phyloP scores from a whole-genome alignment of 306 rosid species.

The Quercus agrifolia region DNA sequence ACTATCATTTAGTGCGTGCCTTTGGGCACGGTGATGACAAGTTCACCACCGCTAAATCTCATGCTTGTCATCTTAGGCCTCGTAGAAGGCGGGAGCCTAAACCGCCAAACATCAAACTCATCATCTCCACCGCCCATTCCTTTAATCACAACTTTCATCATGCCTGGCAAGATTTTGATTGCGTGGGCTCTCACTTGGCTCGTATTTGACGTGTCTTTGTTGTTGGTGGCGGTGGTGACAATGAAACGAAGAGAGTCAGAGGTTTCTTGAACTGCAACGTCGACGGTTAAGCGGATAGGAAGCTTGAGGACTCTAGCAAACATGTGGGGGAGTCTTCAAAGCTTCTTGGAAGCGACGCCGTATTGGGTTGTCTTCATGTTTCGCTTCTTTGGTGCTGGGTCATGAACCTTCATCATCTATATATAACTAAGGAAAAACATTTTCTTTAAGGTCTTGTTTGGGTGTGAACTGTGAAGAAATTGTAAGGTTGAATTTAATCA shows the following conservation, averaged over 20 bases:
- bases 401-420: constrained; percentile 16
- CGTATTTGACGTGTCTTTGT: not conserved
- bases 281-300: constrained; percentile 39
- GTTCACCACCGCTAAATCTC: constrained; percentile 32
- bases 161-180: constrained; percentile 41
- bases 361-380: constrained; percentile 17
- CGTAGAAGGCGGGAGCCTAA: constrained; percentile 39
- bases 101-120: constrained; percentile 36
- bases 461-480: not conserved
- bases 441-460: not conserved
- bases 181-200: constrained; percentile 37
- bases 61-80: constrained; percentile 46
- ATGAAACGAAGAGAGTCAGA: constrained; percentile 36
- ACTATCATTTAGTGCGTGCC: not conserved
- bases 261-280: constrained; percentile 47
- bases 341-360: constrained; percentile 39
- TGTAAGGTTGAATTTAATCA: too few relatives aligned
- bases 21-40: constrained; percentile 55
- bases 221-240: constrained; percentile 1
- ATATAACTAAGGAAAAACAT: constrained; percentile 6
- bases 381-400: constrained; percentile 22
- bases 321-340: constrained; percentile 51
- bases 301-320: constrained; percentile 49
- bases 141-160: constrained; percentile 38
- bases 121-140: constrained; percentile 33